A percentile compares a stretch with the other conserved stretches of the same genome.
Conservation (phyloP, 495 filamentous ascomycete species). For the Daldinia grandis region DNA sequence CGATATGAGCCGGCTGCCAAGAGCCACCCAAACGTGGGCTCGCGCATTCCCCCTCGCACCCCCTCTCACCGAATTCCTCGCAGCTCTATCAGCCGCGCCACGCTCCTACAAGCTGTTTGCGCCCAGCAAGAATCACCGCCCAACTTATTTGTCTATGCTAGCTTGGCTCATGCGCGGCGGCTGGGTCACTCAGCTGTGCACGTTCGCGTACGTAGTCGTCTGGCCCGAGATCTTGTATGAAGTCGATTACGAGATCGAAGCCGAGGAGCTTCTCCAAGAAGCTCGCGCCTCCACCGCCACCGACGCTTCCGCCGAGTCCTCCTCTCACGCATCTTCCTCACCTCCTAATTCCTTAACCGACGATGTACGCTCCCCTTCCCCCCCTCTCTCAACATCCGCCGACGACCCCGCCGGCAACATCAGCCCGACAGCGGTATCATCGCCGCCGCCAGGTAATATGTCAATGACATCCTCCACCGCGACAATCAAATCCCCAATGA, state of each 20-base stretch:
- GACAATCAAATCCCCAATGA: constrained; percentile 22
- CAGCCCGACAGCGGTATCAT: constrained; percentile 5
- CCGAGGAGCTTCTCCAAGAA: constrained; percentile 54
- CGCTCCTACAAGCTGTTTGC: constrained; percentile 82
- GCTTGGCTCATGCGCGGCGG: constrained; percentile 91
- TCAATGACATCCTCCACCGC: constrained; percentile 35
- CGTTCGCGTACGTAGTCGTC: constrained; percentile 82
- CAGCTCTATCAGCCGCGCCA: constrained; percentile 76
- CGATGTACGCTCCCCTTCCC: constrained; percentile 41
- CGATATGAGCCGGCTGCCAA: constrained; percentile 74
- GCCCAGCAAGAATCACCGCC: constrained; percentile 87
- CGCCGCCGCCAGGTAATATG: neutral
- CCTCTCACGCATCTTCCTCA: constrained; percentile 23
- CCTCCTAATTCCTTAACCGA: constrained; percentile 36
- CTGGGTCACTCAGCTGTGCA: constrained; percentile 90
- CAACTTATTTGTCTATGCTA: constrained; percentile 85
- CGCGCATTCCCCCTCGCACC: constrained; percentile 81
- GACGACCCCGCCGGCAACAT: constrained; percentile 17
- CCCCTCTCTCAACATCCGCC: constrained; percentile 29
- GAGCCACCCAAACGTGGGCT: constrained; percentile 76
- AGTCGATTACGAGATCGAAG: constrained; percentile 65
- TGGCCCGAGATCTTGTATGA: constrained; percentile 68
- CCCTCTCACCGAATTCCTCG: constrained; percentile 83
- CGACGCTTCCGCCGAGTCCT: constrained; percentile 15
- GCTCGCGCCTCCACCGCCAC: constrained; percentile 4